Evolutionary conservation across 208 protist genomes (phyloP).

Genomic region (Wallacemonas sp.): DNA sequence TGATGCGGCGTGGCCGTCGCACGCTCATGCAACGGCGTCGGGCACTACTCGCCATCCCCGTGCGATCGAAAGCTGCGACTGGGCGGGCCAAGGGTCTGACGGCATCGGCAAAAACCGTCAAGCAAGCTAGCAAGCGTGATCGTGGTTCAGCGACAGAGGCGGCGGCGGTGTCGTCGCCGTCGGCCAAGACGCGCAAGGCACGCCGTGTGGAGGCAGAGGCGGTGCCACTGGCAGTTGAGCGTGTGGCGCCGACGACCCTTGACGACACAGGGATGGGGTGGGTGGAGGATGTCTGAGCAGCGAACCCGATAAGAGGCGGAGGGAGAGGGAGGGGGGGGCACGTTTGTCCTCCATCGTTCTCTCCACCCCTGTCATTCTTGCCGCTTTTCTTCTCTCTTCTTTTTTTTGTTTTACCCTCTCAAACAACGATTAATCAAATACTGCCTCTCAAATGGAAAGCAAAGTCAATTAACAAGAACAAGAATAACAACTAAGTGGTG

Average conservation of each 20-base stretch:
- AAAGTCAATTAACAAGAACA: no score
- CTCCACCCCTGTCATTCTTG: not conserved
- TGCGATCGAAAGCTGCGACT: no score
- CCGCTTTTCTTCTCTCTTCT: constrained; percentile 7
- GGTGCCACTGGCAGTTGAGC: not conserved
- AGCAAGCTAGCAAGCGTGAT: no score
- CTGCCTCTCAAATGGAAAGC: no score
- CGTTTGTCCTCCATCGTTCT: not conserved
- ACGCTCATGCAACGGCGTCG: not conserved
- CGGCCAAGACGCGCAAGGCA: not conserved
- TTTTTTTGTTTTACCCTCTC: constrained; percentile 9
- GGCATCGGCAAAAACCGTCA: no score
- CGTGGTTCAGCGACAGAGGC: no score
- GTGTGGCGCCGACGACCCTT: not conserved
- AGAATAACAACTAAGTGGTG: no score
- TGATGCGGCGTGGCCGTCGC: not conserved
- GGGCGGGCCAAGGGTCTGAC: no score
- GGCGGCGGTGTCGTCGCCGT: no score
- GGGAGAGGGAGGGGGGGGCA: no score
- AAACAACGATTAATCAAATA: no score
- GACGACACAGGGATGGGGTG: not conserved
- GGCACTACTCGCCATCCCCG: no score
- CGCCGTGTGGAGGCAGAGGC: constrained; percentile 3
- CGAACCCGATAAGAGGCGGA: not conserved
- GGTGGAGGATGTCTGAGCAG: constrained; percentile 12